These are phyloP conservation scores for Dendrobium chrysotoxum DNA, from an alignment of 106 monocot species.

Conservation along the genomic window DNA sequence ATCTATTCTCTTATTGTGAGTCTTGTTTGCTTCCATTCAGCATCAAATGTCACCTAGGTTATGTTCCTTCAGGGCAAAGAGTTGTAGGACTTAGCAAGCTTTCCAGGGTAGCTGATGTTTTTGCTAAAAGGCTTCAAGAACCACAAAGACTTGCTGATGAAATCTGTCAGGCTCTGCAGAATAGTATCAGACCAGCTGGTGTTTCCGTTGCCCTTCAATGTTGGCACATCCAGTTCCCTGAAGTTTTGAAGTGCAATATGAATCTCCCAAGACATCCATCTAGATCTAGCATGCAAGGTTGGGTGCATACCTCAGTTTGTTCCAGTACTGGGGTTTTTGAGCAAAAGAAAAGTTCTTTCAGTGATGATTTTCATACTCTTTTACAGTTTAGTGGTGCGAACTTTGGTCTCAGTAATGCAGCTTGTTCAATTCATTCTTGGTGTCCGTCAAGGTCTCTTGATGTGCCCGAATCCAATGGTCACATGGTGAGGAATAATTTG, in stretches of 20 bases:
- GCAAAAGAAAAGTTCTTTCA: constrained; percentile 29
- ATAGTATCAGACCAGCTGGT: constrained; percentile 68
- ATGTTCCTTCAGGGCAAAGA: constrained; percentile 58
- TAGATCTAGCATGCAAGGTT: constrained; percentile 36
- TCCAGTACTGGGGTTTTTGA: constrained; percentile 66
- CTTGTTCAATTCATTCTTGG: constrained; percentile 33
- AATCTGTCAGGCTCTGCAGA: constrained; percentile 60
- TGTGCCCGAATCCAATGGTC: background rate
- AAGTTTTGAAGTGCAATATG: constrained; percentile 16
- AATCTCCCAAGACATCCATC: constrained; percentile 9
- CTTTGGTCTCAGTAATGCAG: constrained; percentile 7
- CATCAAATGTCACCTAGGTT: constrained; percentile 77
- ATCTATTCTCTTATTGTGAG: constrained; percentile 88
- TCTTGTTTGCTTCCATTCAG: constrained; percentile 92
- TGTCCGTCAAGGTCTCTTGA: constrained; percentile 51
- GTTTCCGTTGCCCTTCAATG: constrained; percentile 82
- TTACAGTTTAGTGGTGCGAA: constrained; percentile 53
- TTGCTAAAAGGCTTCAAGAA: constrained; percentile 82
- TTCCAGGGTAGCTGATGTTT: constrained; percentile 82
- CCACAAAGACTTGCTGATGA: constrained; percentile 79
- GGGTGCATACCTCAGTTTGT: constrained; percentile 30
- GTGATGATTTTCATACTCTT: constrained; percentile 58
- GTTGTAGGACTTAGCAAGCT: constrained; percentile 95
- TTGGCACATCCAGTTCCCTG: constrained; percentile 74
- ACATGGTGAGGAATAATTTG: too few relatives aligned